Base-by-base conservation (phyloP, 108 stramenopile species). In the Cyclotella cryptica region DNA sequence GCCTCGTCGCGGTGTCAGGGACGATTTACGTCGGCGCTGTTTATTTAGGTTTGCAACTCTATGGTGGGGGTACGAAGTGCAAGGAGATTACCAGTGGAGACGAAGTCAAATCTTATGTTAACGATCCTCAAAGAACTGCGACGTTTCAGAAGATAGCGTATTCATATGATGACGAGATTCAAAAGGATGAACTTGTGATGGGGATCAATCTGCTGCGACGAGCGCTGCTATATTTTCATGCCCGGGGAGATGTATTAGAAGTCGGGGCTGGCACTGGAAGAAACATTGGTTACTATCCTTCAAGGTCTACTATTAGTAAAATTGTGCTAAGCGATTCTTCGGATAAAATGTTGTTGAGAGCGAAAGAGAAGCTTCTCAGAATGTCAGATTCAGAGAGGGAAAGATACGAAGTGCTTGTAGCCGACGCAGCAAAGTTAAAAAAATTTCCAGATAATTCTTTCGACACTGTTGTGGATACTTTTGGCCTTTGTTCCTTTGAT, bases 391-490 rank as follows among this genome's bases (percentile, higher is more conserved):
- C 72, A 17, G 74, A 85, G 44, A 75, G 47, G 45, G 40, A 21
- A 52, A 49, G 81, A 24, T 91, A 90, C 79, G 83, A 86, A 29
- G 77, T 86, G 28, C 53, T 89, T 8, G 69, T 74, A 53, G 92
- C 79, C n/a, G 92, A 95, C 72, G 83, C 90, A 47, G 53, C 73
- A 1, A 70, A 82, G 17, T 53, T 90, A 15, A 40, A 65, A 1
- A n/a, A 69, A 13, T 94, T 91, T 75, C 77, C 86, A 5, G 87
- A 92, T 53, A 63, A 86, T 29, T 75, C 66, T 7, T 96, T 95
- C 74, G 96, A 96, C 79, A 93, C 94, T 2, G 88, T 96, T 15
- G 95, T 96, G 10, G 96, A 96, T 82, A 96, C 97, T 0, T 98
- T 98, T 77, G 96, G 97, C 15, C 84, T 98, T 17, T 98, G 97